Conservation (phyloP, 805 yeast species). For the Saturnispora kantuleensis region DNA sequence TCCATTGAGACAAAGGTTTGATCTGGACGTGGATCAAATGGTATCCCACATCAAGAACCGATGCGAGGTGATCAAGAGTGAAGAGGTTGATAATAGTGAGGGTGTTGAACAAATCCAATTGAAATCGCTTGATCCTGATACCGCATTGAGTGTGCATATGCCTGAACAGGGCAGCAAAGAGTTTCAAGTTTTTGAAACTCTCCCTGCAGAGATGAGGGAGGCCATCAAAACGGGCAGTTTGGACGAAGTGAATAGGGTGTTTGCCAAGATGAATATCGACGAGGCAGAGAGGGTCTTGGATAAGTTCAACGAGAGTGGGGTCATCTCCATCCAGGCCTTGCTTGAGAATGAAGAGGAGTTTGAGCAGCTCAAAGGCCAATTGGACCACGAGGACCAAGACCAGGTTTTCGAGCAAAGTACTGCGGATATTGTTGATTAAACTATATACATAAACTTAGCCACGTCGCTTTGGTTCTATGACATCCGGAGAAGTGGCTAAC, state of each 20-base stretch:
- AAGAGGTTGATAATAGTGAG: conserved; percentile 41
- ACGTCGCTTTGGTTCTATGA: no score
- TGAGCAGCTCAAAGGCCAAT: conserved; percentile 28
- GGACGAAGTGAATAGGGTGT: conserved; percentile 75
- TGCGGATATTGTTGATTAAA: conserved; percentile 9
- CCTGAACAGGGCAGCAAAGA: conserved; percentile 49
- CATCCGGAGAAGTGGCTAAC: no score
- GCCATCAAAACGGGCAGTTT: conserved; percentile 68
- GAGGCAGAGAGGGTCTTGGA: conserved; percentile 77
- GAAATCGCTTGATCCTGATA: conserved; percentile 76
- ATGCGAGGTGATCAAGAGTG: conserved; percentile 55
- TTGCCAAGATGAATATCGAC: conserved; percentile 58
- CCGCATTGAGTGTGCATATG: conserved; percentile 59
- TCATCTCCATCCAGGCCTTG: conserved; percentile 70
- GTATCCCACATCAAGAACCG: conserved; percentile 65
- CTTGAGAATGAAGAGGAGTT: conserved; percentile 68
- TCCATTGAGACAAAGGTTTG: conserved; percentile 63
- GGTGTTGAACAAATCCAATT: conserved; percentile 78
- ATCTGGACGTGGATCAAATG: conserved; percentile 66
- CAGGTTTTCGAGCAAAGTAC: conserved; percentile 8
- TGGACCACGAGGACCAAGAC: conserved; percentile 3
- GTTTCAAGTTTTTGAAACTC: conserved; percentile 45
- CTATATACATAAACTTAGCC: background rate
- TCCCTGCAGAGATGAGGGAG: conserved; percentile 53
- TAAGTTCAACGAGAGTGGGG: conserved; percentile 68